These are phyloP conservation scores for Cutaneotrichosporon sp. DNA, from an alignment of 1,284 basidiomycete species.

Conservation along the genomic window DNA sequence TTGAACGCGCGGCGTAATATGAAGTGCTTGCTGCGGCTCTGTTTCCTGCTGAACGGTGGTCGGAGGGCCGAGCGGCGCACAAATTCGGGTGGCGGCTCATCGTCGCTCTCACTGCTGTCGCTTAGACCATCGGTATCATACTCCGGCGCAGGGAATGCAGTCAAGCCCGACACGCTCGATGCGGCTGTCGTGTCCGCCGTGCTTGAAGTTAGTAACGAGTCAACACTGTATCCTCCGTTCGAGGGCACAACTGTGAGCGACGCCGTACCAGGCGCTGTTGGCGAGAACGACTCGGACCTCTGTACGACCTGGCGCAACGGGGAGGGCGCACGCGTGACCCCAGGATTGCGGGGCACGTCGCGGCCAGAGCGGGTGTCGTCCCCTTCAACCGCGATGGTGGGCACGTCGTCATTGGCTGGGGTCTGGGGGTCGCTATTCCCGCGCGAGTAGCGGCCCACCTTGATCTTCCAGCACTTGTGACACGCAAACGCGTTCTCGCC, in stretches of 20 bases:
- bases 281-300: not conserved
- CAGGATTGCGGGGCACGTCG: not conserved
- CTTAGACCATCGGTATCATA: constrained; percentile 40
- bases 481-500: constrained; percentile 93
- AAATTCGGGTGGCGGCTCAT: constrained; percentile 29
- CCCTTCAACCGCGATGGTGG: constrained; percentile 15
- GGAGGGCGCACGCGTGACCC: constrained; percentile 33
- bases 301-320: constrained; percentile 38
- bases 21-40: constrained; percentile 48
- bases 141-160: constrained; percentile 7
- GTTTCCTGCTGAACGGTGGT: constrained; percentile 5
- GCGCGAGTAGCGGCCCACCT: constrained; percentile 40
- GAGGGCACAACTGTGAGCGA: not conserved
- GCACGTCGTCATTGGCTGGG: constrained; percentile 12
- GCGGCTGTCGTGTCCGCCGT: not conserved
- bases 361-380: constrained; percentile 1
- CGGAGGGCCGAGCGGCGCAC: constrained; percentile 15
- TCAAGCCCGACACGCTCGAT: constrained; percentile 1
- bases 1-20: constrained; percentile 83
- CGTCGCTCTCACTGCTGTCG: constrained; percentile 31
- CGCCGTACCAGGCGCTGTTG: not conserved
- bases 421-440: not conserved
- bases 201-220: constrained; percentile 1
- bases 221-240: not conserved
- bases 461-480: constrained; percentile 80